phyloP scores from a whole-genome alignment of 331 rosid species.

The Quercus phellos region DNA sequence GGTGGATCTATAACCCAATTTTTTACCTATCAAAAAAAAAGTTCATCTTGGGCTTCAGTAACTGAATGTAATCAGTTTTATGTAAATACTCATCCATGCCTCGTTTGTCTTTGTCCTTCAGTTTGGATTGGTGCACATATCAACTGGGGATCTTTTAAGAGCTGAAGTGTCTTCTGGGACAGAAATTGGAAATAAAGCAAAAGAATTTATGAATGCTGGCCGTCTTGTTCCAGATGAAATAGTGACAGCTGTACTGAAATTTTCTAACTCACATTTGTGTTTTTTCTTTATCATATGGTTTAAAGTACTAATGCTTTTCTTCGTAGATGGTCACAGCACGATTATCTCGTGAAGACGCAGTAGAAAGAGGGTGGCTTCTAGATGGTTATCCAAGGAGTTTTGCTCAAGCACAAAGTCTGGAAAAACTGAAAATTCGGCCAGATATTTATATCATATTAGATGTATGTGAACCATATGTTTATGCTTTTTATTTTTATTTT shows the following conservation, averaged over 20 bases:
- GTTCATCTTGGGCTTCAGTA: not conserved
- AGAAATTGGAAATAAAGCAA: slow-evolving; percentile 83
- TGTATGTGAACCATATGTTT: slow-evolving; percentile 45
- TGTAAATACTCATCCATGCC: slow-evolving; percentile 1
- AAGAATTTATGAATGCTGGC: slow-evolving; percentile 88
- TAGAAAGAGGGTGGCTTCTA: slow-evolving; percentile 90
- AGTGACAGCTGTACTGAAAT: slow-evolving; percentile 62
- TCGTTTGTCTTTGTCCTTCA: slow-evolving; percentile 35
- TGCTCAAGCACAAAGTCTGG: slow-evolving; percentile 71
- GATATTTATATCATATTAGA: slow-evolving; percentile 69
- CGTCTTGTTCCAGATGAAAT: slow-evolving; percentile 89
- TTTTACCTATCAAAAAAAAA: not conserved
- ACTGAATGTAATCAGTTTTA: not conserved
- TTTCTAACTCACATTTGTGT: not conserved
- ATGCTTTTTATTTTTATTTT: not conserved
- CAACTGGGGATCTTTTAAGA: slow-evolving; percentile 91
- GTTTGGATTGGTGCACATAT: slow-evolving; percentile 93
- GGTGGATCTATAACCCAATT: too few relatives aligned
- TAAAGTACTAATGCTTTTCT: slow-evolving; percentile 11
- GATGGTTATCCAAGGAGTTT: slow-evolving; percentile 89
- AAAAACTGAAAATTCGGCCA: slow-evolving; percentile 66
- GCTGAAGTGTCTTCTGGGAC: slow-evolving; percentile 80
- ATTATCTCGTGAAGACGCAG: slow-evolving; percentile 60
- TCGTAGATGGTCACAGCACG: slow-evolving; percentile 79
- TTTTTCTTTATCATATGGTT: slow-evolving; percentile 7